These are phyloP conservation scores for Leccinum longicurvipes DNA, from an alignment of 768 basidiomycete species.

Conservation along the genomic window DNA sequence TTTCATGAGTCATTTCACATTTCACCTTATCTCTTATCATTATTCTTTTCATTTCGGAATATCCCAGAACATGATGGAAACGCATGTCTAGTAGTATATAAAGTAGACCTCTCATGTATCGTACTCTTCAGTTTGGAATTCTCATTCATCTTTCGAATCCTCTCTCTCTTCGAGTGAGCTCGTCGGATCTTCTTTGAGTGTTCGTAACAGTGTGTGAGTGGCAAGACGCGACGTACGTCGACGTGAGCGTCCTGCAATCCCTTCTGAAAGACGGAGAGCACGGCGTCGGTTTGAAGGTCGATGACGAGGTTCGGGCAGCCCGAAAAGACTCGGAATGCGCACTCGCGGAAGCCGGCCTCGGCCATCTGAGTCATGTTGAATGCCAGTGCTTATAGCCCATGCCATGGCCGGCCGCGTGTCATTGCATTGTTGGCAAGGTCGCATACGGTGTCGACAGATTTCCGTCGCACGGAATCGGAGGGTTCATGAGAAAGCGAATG, in stretches of 20 bases:
- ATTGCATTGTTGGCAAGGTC: conserved; percentile 76
- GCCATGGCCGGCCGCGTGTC: conserved; percentile 76
- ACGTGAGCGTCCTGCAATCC: conserved; percentile 67
- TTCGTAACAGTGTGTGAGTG: no score
- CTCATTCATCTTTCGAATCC: no score
- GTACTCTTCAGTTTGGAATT: no score
- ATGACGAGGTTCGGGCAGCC: conserved; percentile 73
- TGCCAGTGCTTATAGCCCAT: conserved; percentile 67
- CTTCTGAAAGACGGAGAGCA: conserved; percentile 60
- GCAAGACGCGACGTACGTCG: conserved; percentile 44
- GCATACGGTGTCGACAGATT: conserved; percentile 70
- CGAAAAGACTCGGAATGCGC: conserved; percentile 68
- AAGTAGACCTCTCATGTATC: no score
- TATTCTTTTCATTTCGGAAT: no score
- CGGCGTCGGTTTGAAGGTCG: conserved; percentile 70
- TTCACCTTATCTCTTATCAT: no score
- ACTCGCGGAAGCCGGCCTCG: conserved; percentile 44
- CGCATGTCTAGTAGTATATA: no score
- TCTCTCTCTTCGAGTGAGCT: no score
- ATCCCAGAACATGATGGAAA: no score
- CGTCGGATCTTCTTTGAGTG: no score
- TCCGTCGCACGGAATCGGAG: conserved; percentile 55
- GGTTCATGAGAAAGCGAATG: conserved; percentile 66
- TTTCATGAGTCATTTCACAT: no score
- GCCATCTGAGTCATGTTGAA: conserved; percentile 55